These are phyloP conservation scores for Lasiodiplodia sp. DNA, from an alignment of 2,329 filamentous ascomycete species.

Conservation along the genomic window DNA sequence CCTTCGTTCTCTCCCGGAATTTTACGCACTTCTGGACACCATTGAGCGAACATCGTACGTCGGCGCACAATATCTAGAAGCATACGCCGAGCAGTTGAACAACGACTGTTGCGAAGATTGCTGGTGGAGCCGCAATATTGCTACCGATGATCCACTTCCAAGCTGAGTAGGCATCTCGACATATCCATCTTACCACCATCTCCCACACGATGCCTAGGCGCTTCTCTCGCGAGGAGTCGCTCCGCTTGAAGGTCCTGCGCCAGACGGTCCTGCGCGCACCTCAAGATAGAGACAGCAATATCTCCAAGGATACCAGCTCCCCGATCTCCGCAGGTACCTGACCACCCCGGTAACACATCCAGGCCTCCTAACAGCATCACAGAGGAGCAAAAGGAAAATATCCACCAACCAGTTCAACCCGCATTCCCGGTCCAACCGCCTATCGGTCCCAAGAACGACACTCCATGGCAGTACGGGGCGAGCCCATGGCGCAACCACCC, in stretches of 20 bases:
- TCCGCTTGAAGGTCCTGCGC: constrained; percentile 11
- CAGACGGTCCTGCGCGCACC: not conserved
- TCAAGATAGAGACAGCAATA: not conserved
- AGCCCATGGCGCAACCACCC: constrained; percentile 3
- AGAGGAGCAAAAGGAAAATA: not conserved
- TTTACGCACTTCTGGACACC: constrained; percentile 40
- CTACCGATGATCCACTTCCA: not conserved
- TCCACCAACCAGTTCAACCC: not conserved
- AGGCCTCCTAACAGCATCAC: not conserved
- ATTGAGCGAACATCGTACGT: constrained; percentile 34
- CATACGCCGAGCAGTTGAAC: constrained; percentile 39
- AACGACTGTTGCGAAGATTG: constrained; percentile 38
- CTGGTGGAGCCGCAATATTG: constrained; percentile 37
- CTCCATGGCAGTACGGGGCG: not conserved
- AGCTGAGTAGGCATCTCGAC: not conserved
- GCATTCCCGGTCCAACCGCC: not conserved
- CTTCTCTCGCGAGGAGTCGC: constrained; percentile 10
- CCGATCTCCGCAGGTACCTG: not conserved
- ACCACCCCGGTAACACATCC: not conserved
- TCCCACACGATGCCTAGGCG: not conserved
- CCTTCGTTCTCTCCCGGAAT: constrained; percentile 30
- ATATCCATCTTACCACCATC: not conserved
- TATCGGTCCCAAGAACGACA: not conserved
- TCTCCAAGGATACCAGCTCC: no score
- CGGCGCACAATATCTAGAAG: constrained; percentile 37